Percentiles rank a stretch among this genome's conserved stretches.
These are phyloP conservation scores for Urtica urens DNA, from an alignment of 306 rosid genomes.

Conservation along the genomic window DNA sequence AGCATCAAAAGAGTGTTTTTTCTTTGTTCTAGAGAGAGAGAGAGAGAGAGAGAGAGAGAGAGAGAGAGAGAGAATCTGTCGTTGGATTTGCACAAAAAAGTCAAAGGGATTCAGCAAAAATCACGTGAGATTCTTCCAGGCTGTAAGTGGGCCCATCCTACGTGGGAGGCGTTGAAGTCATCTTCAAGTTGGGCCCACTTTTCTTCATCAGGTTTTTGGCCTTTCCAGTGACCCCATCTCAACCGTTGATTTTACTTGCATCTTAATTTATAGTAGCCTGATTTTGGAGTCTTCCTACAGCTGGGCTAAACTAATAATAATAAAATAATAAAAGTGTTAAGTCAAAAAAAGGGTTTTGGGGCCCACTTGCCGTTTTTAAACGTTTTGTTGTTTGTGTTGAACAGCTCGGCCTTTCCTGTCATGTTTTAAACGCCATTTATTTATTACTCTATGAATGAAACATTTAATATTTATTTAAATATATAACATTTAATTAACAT, in stretches of 20 bases:
- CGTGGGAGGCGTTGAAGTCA: slow-evolving; percentile 48
- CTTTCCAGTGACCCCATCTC: slow-evolving; percentile 1
- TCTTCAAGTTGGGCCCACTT: not conserved
- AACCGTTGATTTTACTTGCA: slow-evolving; percentile 18
- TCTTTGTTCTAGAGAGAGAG: no score
- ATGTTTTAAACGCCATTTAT: slow-evolving; percentile 53
- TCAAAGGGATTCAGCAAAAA: slow-evolving; percentile 50
- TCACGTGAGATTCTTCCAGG: slow-evolving; percentile 95
- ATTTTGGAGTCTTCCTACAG: slow-evolving; percentile 28
- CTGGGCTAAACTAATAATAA: slow-evolving; percentile 24
- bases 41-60: no score
- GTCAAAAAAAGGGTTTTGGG: slow-evolving; percentile 31
- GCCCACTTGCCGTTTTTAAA: slow-evolving; percentile 35
- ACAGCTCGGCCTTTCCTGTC: slow-evolving; percentile 65
- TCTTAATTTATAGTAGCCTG: not conserved
- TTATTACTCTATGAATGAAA: not conserved
- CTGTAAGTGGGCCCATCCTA: slow-evolving; percentile 71
- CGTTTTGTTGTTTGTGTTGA: slow-evolving; percentile 38
- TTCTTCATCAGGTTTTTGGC: slow-evolving; percentile 1
- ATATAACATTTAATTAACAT: not conserved
- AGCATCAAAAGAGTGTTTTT: no score
- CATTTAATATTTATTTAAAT: not conserved
- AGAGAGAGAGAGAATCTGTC: not conserved
- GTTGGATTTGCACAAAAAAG: slow-evolving; percentile 19
- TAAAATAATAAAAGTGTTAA: not conserved